A percentile compares a stretch with the other conserved stretches of the same genome.
Evolutionary conservation across 2,329 filamentous ascomycete genomes (phyloP).

Genomic region (Chaetothyriales sp.): DNA sequence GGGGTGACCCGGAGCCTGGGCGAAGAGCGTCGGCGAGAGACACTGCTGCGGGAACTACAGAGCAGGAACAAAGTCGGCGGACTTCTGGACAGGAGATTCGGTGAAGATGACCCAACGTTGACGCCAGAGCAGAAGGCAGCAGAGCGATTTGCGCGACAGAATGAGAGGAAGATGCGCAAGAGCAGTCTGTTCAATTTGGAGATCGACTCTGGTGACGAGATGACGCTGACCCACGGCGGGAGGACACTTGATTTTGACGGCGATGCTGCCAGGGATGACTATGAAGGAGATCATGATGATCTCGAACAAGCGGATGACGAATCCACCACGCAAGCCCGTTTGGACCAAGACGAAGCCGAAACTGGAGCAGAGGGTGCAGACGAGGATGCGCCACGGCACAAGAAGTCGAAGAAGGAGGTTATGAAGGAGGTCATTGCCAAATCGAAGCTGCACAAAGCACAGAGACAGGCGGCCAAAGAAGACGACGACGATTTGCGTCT

Average conservation of each 20-base stretch:
- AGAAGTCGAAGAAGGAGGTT: constrained; percentile 91
- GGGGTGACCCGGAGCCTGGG: constrained; percentile 71
- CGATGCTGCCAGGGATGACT: constrained; percentile 52
- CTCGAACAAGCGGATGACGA: constrained; percentile 24
- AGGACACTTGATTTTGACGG: constrained; percentile 47
- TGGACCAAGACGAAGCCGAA: constrained; percentile 37
- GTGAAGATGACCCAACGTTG: constrained; percentile 89
- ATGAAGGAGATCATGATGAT: constrained; percentile 40
- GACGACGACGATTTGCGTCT: constrained; percentile 78
- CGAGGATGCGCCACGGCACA: constrained; percentile 52
- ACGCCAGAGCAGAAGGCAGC: constrained; percentile 83
- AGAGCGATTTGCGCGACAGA: constrained; percentile 79
- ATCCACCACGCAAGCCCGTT: constrained; percentile 35
- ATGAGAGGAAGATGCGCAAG: constrained; percentile 62
- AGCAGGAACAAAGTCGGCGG: constrained; percentile 80
- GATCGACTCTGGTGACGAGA: constrained; percentile 55
- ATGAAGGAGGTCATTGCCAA: constrained; percentile 98
- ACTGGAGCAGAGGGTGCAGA: constrained; percentile 30
- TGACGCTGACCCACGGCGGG: constrained; percentile 69
- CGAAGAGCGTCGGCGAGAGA: constrained; percentile 71
- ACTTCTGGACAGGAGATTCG: constrained; percentile 82
- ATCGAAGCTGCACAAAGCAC: constrained; percentile 88
- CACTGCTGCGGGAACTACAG: constrained; percentile 79
- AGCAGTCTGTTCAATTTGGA: constrained; percentile 80
- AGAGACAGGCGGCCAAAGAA: constrained; percentile 81